Evolutionary conservation across 2,329 filamentous ascomycete genomes (phyloP).

Genomic region (Hymenotorrendiella dingleyae): DNA sequence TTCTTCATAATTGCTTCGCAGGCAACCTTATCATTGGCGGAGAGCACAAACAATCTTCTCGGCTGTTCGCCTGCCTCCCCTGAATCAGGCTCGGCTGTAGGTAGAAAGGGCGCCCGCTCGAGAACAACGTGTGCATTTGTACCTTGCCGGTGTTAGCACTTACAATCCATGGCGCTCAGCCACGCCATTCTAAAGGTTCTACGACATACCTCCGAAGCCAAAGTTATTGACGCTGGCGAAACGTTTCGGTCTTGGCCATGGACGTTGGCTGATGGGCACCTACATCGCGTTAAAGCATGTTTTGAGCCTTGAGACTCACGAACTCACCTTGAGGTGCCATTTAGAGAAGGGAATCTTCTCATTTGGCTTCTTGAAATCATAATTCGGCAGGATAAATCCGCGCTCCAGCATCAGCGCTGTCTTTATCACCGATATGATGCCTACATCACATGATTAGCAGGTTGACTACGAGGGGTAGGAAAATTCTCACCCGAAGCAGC

Average conservation of each 20-base stretch:
- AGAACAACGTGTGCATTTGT: slow-evolving; percentile 35
- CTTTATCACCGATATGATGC: slow-evolving; percentile 26
- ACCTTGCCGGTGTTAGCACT: too few relatives aligned
- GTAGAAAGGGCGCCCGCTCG: slow-evolving; percentile 25
- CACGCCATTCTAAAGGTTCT: too few relatives aligned
- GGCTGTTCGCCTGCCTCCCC: slow-evolving; percentile 20
- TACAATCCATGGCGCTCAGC: too few relatives aligned
- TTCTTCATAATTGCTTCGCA: slow-evolving; percentile 26
- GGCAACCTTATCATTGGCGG: slow-evolving; percentile 24
- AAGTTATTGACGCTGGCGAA: slow-evolving; percentile 40
- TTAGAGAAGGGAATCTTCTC: slow-evolving; percentile 32
- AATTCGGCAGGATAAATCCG: slow-evolving; percentile 26
- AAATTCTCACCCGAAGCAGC: slow-evolving; percentile 18
- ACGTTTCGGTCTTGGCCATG: slow-evolving; percentile 34
- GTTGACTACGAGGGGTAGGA: not conserved
- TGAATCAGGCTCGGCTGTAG: slow-evolving; percentile 21
- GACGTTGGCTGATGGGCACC: slow-evolving; percentile 27
- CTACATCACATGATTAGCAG: slow-evolving; percentile 6
- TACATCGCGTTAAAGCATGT: slow-evolving; percentile 16
- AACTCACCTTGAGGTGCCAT: slow-evolving; percentile 33
- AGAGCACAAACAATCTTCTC: slow-evolving; percentile 27
- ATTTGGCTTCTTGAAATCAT: slow-evolving; percentile 34
- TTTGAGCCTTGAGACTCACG: too few relatives aligned
- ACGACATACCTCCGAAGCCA: slow-evolving; percentile 35
- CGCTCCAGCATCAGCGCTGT: slow-evolving; percentile 27